Evolutionary conservation across 83 land plant genomes (phyloP), one percentile per base, ranked within the genome.

Genomic region (Isoetes engelmannii): DNA sequence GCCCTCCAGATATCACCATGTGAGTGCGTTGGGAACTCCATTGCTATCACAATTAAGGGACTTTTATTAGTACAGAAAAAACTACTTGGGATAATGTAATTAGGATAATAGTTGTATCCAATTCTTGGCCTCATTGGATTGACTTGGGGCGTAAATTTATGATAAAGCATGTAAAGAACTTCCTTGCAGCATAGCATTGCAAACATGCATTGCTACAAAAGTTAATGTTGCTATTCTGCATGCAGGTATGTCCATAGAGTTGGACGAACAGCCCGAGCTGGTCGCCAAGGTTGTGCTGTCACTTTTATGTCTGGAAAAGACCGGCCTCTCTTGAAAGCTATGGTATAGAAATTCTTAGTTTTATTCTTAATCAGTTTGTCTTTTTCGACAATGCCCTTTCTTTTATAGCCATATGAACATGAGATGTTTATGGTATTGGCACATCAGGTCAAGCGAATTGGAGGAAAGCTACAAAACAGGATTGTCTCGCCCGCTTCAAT

Each of bases 241-340:
- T 77, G 73, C 85, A 93, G 99, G 47, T 94, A 94, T 75, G 86
- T 94, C 74, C 99, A 94, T 80, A 81, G 99, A 68, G 99, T 94
- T 13, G 99, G 99, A 41, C 85, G 99, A 51, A 94, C 99, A 51
- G 99, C 99, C 66, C 85, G 99, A 80, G 97, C 96, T 80, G 99
- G 99, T 12, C 72, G 85, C 66, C 80, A 86, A 77, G 99, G 99
- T 57, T 88, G 85, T 85, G 96, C 96, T 70, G 85, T 94, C n/a
- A 94, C 99, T 12, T 88, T 94, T 71, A 84, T 88, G 37, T 78
- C 96, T 37, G 99, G 90, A 74, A 79, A 73, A 61, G 99, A 94
- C 53, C 83, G 96, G 49, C 74, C 87, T 49, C 84, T 94, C 21
- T 63, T 90, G 44, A 94, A 88, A 75, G 85, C 81, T 45, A 84